Conservation (phyloP, 1,139 yeast species). For the Yamadazyma spencermartinsiae region DNA sequence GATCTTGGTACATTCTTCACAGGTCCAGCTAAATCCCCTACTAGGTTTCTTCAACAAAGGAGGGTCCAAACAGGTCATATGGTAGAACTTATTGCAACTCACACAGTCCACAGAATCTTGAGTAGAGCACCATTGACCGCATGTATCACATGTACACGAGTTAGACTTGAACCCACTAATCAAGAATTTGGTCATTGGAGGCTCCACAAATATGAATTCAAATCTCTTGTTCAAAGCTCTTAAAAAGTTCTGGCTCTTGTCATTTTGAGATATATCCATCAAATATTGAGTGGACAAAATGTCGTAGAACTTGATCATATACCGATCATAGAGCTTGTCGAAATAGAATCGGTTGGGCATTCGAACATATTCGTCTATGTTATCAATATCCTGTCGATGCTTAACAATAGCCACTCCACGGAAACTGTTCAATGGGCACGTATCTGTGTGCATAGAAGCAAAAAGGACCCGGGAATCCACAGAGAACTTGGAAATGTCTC, state of each 20-base stretch:
- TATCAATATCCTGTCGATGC: constrained; percentile 66
- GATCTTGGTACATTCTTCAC: constrained; percentile 69
- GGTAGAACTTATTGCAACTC: constrained; percentile 70
- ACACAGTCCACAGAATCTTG: constrained; percentile 81
- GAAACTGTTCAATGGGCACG: constrained; percentile 74
- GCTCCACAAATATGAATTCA: constrained; percentile 74
- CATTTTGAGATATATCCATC: constrained; percentile 15
- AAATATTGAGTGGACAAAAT: constrained; percentile 33
- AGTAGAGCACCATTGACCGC: constrained; percentile 82
- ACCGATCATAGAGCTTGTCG: constrained; percentile 82
- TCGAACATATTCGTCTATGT: constrained; percentile 53
- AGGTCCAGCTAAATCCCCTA: constrained; percentile 92
- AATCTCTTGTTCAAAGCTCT: constrained; percentile 67
- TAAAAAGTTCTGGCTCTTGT: constrained; percentile 55
- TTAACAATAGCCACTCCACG: constrained; percentile 75
- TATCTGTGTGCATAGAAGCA: constrained; percentile 86
- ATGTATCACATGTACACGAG: constrained; percentile 60
- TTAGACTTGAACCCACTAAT: constrained; percentile 59
- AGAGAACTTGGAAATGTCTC: constrained; percentile 72
- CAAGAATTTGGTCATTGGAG: constrained; percentile 65
- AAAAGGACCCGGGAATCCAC: constrained; percentile 73
- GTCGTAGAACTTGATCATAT: constrained; percentile 82
- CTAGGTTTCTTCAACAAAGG: constrained; percentile 80
- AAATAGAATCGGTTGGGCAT: constrained; percentile 78
- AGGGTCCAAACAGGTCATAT: constrained; percentile 84